A percentile compares a stretch with the other conserved stretches of the same genome.
Evolutionary conservation across 345 rosid genomes (phyloP).

Genomic region (Gossypium bickii): DNA sequence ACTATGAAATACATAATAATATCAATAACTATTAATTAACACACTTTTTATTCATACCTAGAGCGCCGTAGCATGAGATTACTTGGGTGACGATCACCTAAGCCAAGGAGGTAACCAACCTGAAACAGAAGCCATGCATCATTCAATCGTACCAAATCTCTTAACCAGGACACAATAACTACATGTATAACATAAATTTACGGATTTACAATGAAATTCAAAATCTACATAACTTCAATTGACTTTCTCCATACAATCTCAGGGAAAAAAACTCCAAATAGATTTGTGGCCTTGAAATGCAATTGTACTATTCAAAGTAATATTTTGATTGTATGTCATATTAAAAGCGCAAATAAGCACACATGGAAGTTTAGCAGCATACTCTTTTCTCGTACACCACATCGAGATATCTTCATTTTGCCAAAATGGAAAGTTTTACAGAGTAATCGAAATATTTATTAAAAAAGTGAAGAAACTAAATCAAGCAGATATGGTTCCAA

Average conservation of each 20-base stretch:
- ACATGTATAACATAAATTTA: not conserved
- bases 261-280: not conserved
- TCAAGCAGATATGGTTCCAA: not conserved
- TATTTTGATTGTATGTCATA: not conserved
- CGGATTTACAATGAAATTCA: not conserved
- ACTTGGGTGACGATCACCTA: slow-evolving; percentile 99
- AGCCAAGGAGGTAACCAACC: slow-evolving; percentile 99
- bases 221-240: not conserved
- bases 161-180: not conserved
- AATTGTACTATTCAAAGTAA: not conserved
- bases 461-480: not conserved
- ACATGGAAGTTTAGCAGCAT: not conserved
- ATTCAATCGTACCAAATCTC: not conserved
- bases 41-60: slow-evolving; percentile 51
- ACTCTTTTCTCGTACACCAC: not conserved
- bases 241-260: not conserved
- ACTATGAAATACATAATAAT: slow-evolving; percentile 10
- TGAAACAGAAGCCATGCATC: slow-evolving; percentile 32
- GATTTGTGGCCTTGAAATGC: not conserved
- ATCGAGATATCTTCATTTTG: not conserved
- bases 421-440: not conserved
- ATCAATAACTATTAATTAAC: not conserved
- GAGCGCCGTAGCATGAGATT: slow-evolving; percentile 89
- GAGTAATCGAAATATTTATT: not conserved
- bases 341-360: not conserved